Evolutionary conservation across 2,329 filamentous ascomycete species (phyloP).

Genomic region (Leptosphaerulina australis): DNA sequence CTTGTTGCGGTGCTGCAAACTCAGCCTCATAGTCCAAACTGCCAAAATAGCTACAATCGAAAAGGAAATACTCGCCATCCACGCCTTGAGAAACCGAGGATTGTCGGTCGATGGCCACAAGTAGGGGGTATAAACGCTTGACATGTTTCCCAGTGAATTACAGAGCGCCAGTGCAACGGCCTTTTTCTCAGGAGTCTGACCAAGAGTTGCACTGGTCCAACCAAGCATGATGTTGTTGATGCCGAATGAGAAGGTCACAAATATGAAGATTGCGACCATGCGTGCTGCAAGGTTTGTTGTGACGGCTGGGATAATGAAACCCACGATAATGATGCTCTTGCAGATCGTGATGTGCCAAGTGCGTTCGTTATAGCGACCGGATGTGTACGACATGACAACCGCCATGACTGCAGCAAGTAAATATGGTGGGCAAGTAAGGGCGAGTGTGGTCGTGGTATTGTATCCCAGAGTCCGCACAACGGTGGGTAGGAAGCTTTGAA

Average conservation of each 20-base stretch:
- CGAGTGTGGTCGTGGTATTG: slow-evolving; percentile 44
- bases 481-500: slow-evolving; percentile 43
- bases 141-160: slow-evolving; percentile 36
- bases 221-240: slow-evolving; percentile 42
- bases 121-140: slow-evolving; percentile 38
- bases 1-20: slow-evolving; percentile 37
- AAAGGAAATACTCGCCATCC: slow-evolving; percentile 36
- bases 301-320: slow-evolving; percentile 49
- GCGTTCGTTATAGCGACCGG: slow-evolving; percentile 56
- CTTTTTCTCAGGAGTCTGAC: slow-evolving; percentile 41
- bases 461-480: slow-evolving; percentile 48
- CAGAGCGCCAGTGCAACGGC: slow-evolving; percentile 40
- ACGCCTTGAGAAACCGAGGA: slow-evolving; percentile 36
- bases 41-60: slow-evolving; percentile 31
- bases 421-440: slow-evolving; percentile 56
- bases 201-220: slow-evolving; percentile 35
- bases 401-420: slow-evolving; percentile 54
- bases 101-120: slow-evolving; percentile 34
- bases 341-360: slow-evolving; percentile 58
- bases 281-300: slow-evolving; percentile 35
- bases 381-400: slow-evolving; percentile 57
- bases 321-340: slow-evolving; percentile 49
- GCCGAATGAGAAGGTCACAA: slow-evolving; percentile 37
- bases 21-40: slow-evolving; percentile 32
- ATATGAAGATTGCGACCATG: slow-evolving; percentile 41